These are phyloP conservation scores for Penicillium ochrochloron DNA, from an alignment of 495 filamentous ascomycete species.

Conservation along the genomic window DNA sequence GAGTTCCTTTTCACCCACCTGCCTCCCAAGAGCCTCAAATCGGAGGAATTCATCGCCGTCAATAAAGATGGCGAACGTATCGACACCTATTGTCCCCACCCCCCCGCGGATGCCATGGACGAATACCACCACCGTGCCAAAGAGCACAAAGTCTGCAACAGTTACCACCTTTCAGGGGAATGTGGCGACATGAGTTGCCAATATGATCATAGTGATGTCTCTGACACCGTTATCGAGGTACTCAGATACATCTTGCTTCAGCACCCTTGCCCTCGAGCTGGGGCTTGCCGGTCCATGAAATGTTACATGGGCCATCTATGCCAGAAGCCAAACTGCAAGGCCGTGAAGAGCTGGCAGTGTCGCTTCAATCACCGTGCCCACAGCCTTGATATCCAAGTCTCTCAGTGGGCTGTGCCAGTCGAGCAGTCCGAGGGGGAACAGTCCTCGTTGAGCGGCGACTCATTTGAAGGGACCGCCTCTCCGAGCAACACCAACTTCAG, in stretches of 20 bases:
- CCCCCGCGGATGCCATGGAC: conserved; percentile 35
- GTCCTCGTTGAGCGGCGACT: conserved; percentile 32
- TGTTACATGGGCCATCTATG: conserved; percentile 54
- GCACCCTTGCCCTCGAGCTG: conserved; percentile 39
- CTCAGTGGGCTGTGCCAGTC: conserved; percentile 35
- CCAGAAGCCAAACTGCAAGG: conserved; percentile 46
- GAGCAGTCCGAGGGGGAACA: conserved; percentile 26
- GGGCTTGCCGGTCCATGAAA: conserved; percentile 43
- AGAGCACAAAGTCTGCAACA: conserved; percentile 48
- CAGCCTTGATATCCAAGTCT: conserved; percentile 35
- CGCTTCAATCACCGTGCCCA: conserved; percentile 41
- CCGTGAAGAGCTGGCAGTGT: conserved; percentile 41
- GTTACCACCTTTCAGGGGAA: conserved; percentile 45
- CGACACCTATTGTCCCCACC: conserved; percentile 40
- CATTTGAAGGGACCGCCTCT: conserved; percentile 21
- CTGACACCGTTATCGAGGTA: conserved; percentile 34
- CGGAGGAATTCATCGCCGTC: conserved; percentile 44
- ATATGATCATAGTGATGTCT: conserved; percentile 46
- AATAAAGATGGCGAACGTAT: conserved; percentile 51
- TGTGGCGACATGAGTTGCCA: conserved; percentile 44
- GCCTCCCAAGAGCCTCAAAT: conserved; percentile 28
- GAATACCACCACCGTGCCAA: conserved; percentile 39
- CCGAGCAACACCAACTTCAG: conserved; percentile 12
- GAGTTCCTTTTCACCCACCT: conserved; percentile 34
- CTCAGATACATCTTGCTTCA: conserved; percentile 47